Conservation (phyloP, 1,284 basidiomycete genomes). For the Boletus semigastroideus region DNA sequence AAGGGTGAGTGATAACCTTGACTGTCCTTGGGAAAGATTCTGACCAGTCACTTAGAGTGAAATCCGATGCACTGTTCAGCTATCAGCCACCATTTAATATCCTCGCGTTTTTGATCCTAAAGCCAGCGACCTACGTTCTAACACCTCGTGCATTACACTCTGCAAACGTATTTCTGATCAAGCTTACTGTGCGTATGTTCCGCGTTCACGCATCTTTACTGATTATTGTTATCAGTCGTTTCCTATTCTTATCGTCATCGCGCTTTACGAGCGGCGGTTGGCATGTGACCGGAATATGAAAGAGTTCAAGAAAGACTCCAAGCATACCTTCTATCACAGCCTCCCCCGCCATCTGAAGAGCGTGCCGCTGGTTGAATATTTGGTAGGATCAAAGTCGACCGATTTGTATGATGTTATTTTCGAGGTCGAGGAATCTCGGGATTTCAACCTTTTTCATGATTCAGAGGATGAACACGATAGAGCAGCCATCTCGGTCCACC, state of each 20-base stretch:
- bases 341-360: constrained; percentile 69
- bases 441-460: constrained; percentile 51
- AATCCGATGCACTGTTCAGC: constrained; percentile 87
- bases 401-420: constrained; percentile 77
- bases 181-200: constrained; percentile 47
- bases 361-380: constrained; percentile 68
- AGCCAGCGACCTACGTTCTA: constrained; percentile 72
- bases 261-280: constrained; percentile 77
- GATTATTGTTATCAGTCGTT: constrained; percentile 51
- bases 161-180: constrained; percentile 81
- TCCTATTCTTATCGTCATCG: constrained; percentile 77
- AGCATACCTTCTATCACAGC: constrained; percentile 57
- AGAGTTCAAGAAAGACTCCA: constrained; percentile 49
- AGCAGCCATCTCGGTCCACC: constrained; percentile 9
- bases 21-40: not conserved
- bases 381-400: constrained; percentile 63
- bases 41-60: constrained; percentile 53
- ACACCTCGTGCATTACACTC: constrained; percentile 75
- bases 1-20: constrained; percentile 56
- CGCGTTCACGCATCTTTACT: not conserved
- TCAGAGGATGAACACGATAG: constrained; percentile 38
- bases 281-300: constrained; percentile 49
- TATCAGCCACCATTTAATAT: constrained; percentile 88
- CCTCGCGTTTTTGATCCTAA: constrained; percentile 73
- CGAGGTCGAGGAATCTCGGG: constrained; percentile 58